A percentile compares a stretch with the other conserved stretches of the same genome.
phyloP scores from a whole-genome alignment of 129 eudicot species.

The Flaveria linearis region DNA sequence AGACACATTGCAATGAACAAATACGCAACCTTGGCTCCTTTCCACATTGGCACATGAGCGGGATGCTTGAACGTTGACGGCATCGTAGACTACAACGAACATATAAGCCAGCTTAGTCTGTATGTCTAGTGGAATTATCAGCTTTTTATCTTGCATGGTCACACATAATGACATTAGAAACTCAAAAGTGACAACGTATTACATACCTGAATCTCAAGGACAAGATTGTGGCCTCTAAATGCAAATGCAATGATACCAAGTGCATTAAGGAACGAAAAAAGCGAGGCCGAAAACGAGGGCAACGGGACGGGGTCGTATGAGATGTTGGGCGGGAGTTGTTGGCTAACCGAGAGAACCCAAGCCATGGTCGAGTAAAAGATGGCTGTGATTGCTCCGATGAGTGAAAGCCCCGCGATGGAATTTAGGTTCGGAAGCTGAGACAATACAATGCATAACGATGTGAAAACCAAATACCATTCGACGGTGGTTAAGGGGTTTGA shows the following conservation, averaged over 20 bases:
- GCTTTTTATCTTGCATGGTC: too few relatives aligned
- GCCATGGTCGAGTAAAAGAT: constrained; percentile 63
- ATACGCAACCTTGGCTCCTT: constrained; percentile 70
- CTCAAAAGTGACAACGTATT: too few relatives aligned
- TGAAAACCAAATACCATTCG: constrained; percentile 72
- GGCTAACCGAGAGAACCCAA: constrained; percentile 64
- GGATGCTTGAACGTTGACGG: constrained; percentile 73
- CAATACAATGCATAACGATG: constrained; percentile 54
- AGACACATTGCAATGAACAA: constrained; percentile 74
- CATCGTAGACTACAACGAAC: constrained; percentile 49
- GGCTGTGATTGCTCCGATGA: constrained; percentile 61
- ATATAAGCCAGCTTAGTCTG: too few relatives aligned
- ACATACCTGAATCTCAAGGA: constrained; percentile 78
- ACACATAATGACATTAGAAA: too few relatives aligned
- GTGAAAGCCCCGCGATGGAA: constrained; percentile 75
- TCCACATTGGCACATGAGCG: constrained; percentile 83
- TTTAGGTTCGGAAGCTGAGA: constrained; percentile 82
- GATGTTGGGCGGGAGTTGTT: constrained; percentile 43
- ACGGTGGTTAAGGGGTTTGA: constrained; percentile 46
- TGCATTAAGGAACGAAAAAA: constrained; percentile 54
- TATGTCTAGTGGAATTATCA: too few relatives aligned
- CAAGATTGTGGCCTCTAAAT: constrained; percentile 80
- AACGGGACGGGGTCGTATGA: constrained; percentile 46
- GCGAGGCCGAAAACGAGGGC: constrained; percentile 47
- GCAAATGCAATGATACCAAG: constrained; percentile 82